Base-by-base conservation (phyloP, 441 rosid genomes). In the Theobroma grandiflorum region DNA sequence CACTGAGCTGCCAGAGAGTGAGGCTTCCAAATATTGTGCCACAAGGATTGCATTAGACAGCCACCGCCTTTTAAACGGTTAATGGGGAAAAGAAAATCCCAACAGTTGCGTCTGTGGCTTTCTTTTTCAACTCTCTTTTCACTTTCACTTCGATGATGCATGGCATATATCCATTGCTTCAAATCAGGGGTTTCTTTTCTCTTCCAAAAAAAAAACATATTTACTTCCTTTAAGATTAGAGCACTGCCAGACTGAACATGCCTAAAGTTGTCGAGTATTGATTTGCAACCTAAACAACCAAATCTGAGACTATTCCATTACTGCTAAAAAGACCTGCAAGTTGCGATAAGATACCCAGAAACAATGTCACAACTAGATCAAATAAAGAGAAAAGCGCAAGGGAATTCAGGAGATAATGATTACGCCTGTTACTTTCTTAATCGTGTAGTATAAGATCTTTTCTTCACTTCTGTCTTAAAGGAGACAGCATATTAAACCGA, bases 81-180 rank as follows among this genome's bases (percentile, higher is more conserved):
- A 26, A 33, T 69, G 79, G 61, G 15, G 31, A 50, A 79, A 59
- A 80, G 75, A 74, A 62, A 72, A 65, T 31, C 38, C 18, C 42
- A 75, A 81, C 58, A 49, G 65, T 9, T 81, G 33, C 14, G 47
- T 61, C 79, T 72, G 70, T 79, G 65, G 66, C 52, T 84, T 84
- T 82, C 26, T 74, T 82, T 80, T 79, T 74, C 59, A 40, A 3
- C 26, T 59, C 22, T 68, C 57, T 37, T 55, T 61, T 53, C 80
- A 69, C 85, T 80, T 84, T 85, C 49, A 59, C 87, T 86, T 81
- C 85, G 33, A 80, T 5, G 42, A 76, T 40, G 79, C 10, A 81
- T 76, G 67, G 94, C 80, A 86, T 87, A 90, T 88, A 86, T 94
- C 74, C 99, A 79, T 95, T 91, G 85, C 99, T 92, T 94, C 87